Evolutionary conservation across 768 basidiomycete species (phyloP).

Genomic region (Cystoderma amianthinum): DNA sequence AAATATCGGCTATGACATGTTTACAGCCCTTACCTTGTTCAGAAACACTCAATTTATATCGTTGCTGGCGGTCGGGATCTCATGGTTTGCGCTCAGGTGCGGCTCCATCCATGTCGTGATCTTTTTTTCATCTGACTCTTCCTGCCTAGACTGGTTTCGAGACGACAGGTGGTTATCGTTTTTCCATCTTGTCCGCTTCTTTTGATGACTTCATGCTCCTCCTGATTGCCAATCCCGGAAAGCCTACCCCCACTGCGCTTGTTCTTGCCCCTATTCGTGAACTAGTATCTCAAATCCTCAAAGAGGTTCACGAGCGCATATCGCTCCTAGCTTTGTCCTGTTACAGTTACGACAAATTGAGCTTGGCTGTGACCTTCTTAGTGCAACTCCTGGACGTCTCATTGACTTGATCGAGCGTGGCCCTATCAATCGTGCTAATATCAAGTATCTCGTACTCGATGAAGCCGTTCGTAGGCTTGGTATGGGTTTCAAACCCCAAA

Average conservation of each 20-base stretch:
- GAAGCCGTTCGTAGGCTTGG: constrained; percentile 99
- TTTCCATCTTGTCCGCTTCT: constrained; percentile 94
- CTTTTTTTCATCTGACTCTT: constrained; percentile 6
- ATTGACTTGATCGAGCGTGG: constrained; percentile 99
- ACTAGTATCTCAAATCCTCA: constrained; percentile 98
- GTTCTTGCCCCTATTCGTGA: constrained; percentile 98
- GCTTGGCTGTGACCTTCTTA: constrained; percentile 94
- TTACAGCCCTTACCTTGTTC: constrained; percentile 97
- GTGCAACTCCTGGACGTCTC: constrained; percentile 95
- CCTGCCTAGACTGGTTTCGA: constrained; percentile 88
- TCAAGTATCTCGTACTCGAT: constrained; percentile 96
- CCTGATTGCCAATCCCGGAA: constrained; percentile 83
- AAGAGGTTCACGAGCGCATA: constrained; percentile 97
- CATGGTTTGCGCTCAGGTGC: constrained; percentile 91
- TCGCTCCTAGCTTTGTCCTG: constrained; percentile 98
- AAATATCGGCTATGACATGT: constrained; percentile 90
- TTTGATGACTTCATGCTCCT: constrained; percentile 71
- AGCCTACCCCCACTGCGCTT: constrained; percentile 92
- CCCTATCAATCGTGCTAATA: constrained; percentile 90
- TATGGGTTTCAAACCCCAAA: constrained; percentile 99
- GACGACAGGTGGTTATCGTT: constrained; percentile 98
- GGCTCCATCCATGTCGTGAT: constrained; percentile 13
- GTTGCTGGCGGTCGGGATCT: constrained; percentile 84
- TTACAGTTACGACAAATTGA: constrained; percentile 91
- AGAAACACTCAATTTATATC: constrained; percentile 99